phyloP scores from a whole-genome alignment of 2,329 filamentous ascomycete genomes.

The Pseudocercospora cruenta region DNA sequence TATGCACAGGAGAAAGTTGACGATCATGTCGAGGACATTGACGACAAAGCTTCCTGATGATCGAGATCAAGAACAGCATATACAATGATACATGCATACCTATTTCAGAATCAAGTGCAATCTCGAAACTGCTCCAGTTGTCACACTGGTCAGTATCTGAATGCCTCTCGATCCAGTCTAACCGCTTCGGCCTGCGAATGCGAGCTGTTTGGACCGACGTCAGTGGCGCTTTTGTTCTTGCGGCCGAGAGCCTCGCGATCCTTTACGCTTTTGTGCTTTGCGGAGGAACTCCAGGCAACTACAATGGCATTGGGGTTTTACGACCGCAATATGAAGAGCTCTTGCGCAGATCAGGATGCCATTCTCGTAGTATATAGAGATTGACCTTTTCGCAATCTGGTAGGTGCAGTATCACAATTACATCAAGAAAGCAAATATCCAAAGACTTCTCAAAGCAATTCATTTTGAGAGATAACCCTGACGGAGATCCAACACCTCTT shows the following conservation, averaged over 20 bases:
- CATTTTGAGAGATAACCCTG: no score
- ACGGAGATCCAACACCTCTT: background rate
- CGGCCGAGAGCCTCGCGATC: constrained; percentile 3
- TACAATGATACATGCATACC: background rate
- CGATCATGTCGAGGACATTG: constrained; percentile 17
- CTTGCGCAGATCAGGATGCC: background rate
- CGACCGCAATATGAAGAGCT: background rate
- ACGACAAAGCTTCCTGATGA: constrained; percentile 14
- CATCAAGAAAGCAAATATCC: background rate
- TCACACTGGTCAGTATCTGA: background rate
- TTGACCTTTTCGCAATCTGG: background rate
- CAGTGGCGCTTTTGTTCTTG: background rate
- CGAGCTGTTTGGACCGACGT: background rate
- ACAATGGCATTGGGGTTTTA: background rate
- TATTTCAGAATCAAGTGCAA: background rate
- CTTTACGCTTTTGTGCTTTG: background rate
- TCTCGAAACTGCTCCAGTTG: background rate
- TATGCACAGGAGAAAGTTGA: constrained; percentile 7
- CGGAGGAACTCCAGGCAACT: background rate
- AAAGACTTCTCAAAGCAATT: background rate
- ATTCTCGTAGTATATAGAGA: background rate
- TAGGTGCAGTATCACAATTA: background rate
- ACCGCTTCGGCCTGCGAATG: background rate
- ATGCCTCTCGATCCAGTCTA: background rate
- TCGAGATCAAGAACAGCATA: background rate